Percentiles rank a stretch among this genome's conserved stretches.
These are phyloP conservation scores for Wickerhamiella kurtzmanii DNA, from an alignment of 805 yeast genomes.

Conservation along the genomic window DNA sequence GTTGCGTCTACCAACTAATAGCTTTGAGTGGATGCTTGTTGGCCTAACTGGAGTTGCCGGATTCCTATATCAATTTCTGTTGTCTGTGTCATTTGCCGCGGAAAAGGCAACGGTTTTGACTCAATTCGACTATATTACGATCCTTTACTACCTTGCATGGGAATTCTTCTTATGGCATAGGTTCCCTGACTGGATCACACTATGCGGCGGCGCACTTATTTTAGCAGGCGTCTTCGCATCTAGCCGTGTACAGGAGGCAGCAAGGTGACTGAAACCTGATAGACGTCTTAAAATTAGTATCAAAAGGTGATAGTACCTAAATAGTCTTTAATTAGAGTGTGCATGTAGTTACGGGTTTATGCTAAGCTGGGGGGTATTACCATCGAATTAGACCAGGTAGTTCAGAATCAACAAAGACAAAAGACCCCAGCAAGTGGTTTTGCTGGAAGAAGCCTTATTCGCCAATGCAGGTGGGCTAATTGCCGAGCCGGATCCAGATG, in stretches of 20 bases:
- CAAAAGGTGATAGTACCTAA: too few relatives aligned
- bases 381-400: neutral
- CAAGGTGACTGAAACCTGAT: neutral
- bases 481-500: neutral
- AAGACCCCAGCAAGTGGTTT: neutral
- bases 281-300: neutral
- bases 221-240: slow-evolving; percentile 23
- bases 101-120: slow-evolving; percentile 67
- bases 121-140: slow-evolving; percentile 58
- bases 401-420: neutral
- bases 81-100: slow-evolving; percentile 71
- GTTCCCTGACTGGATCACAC: slow-evolving; percentile 54
- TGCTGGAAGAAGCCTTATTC: neutral
- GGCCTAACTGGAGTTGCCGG: slow-evolving; percentile 57
- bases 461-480: neutral
- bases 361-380: too few relatives aligned
- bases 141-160: slow-evolving; percentile 65
- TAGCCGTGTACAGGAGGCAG: neutral
- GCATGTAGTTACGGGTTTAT: too few relatives aligned
- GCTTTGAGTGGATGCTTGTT: slow-evolving; percentile 41
- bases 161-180: slow-evolving; percentile 60
- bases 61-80: slow-evolving; percentile 62
- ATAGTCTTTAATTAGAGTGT: too few relatives aligned
- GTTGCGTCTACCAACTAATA: slow-evolving; percentile 3
- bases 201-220: slow-evolving; percentile 56